Percentiles rank a stretch among this genome's conserved stretches.
phyloP scores from a whole-genome alignment of 2,329 filamentous ascomycete species.

The Celoporthe dispersa region DNA sequence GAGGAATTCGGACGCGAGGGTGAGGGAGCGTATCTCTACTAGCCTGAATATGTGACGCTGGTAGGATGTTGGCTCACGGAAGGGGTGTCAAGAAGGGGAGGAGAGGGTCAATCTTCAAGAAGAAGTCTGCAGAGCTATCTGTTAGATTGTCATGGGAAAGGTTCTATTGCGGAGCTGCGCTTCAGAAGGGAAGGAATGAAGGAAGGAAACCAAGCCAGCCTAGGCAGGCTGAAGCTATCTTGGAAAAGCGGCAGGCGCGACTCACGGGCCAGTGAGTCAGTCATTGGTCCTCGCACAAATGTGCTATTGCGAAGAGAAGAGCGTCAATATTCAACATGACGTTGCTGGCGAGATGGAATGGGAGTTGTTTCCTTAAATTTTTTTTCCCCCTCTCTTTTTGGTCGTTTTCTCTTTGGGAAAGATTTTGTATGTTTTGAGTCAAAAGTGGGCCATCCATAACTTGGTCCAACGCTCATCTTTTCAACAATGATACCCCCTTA shows the following conservation, averaged over 20 bases:
- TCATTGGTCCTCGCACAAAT: neutral
- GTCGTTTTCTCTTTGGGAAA: neutral
- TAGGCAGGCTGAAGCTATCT: neutral
- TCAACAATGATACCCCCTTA: conserved; percentile 17
- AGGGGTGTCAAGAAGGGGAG: neutral
- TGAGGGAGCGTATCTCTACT: conserved; percentile 5
- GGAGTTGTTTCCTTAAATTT: neutral
- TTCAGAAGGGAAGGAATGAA: neutral
- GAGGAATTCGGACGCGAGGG: neutral
- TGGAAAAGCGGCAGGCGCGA: neutral
- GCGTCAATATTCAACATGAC: conserved; percentile 19
- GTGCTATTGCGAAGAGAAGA: neutral
- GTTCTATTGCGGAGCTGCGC: no score
- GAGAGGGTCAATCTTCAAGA: neutral
- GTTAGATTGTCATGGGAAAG: neutral
- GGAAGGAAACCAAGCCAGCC: neutral
- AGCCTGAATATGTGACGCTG: neutral
- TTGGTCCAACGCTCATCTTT: conserved; percentile 6
- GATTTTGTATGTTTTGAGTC: neutral
- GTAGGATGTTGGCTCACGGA: neutral
- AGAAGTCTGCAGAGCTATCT: neutral
- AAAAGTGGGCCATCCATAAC: neutral
- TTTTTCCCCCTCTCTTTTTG: neutral
- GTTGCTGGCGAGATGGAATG: neutral
- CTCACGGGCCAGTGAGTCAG: no score